A percentile compares a stretch with the other conserved stretches of the same genome.
These are phyloP conservation scores for Neckera pumila DNA, from an alignment of 225 moss, liverwort and hornwort genomes.

Conservation along the genomic window DNA sequence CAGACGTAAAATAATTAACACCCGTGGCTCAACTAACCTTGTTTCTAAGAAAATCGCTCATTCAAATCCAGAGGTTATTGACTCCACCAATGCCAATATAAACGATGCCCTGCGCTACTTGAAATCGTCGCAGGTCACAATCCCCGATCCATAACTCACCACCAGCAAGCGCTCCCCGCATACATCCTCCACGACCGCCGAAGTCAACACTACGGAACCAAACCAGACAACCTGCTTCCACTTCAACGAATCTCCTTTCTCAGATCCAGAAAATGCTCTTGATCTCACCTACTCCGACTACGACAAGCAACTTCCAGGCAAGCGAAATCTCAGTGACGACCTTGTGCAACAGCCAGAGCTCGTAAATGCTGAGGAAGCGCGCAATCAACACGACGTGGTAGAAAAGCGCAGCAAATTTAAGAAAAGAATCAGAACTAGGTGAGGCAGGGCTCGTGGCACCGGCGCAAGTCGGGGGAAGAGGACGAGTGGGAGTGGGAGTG, in stretches of 20 bases:
- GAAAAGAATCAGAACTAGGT: background rate
- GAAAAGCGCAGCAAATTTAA: background rate
- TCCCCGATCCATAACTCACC: background rate
- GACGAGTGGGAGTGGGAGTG: background rate
- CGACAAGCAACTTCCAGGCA: background rate
- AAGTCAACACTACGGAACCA: background rate
- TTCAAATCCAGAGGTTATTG: background rate
- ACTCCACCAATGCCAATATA: background rate
- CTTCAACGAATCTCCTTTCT: background rate
- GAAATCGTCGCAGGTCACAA: background rate
- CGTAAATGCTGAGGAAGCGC: background rate
- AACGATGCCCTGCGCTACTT: background rate
- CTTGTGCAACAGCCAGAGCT: background rate
- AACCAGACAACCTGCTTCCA: background rate
- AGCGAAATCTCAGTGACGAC: background rate
- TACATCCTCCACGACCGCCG: background rate
- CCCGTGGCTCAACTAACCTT: background rate
- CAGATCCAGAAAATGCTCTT: conserved; percentile 4
- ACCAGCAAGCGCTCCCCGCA: background rate
- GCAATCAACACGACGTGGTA: background rate
- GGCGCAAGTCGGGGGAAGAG: background rate
- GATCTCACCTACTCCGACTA: background rate
- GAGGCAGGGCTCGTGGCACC: background rate
- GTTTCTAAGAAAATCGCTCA: background rate
- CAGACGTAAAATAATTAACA: background rate